Percentiles rank a stretch among this genome's conserved stretches.
Conservation (phyloP, 192 early-diverging fungal genomes). For the Mortierella hygrophila region DNA sequence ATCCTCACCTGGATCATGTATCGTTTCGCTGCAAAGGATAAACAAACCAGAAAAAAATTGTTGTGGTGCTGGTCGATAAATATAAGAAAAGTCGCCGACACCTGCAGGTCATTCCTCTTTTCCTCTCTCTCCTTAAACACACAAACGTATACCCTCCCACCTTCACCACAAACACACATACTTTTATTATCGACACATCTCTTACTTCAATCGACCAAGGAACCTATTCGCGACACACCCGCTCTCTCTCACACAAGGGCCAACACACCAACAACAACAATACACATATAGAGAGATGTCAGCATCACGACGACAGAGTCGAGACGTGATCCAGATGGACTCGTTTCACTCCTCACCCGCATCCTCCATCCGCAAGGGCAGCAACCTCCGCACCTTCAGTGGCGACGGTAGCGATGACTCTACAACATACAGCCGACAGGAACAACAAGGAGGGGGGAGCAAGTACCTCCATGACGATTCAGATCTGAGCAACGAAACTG, state of each 20-base stretch:
- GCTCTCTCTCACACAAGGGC: not conserved
- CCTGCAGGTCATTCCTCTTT: not conserved
- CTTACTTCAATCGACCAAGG: not conserved
- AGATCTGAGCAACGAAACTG: constrained; percentile 24
- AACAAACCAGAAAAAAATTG: no score
- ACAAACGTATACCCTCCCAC: not conserved
- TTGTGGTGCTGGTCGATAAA: not conserved
- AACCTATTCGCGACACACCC: no score
- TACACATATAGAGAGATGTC: not conserved
- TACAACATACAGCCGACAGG: not conserved
- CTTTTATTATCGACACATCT: not conserved
- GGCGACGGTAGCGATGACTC: not conserved
- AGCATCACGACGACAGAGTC: constrained; percentile 2
- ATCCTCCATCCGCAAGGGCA: not conserved
- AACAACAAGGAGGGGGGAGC: not conserved
- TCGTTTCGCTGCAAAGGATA: no score
- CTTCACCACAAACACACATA: not conserved
- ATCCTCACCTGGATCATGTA: not conserved
- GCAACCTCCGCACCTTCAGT: not conserved
- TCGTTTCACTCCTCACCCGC: not conserved
- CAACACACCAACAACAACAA: not conserved
- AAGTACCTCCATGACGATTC: constrained; percentile 33
- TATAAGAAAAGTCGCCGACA: not conserved
- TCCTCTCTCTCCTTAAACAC: not conserved
- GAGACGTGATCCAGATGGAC: constrained; percentile 19